Evolutionary conservation across 2,329 filamentous ascomycete genomes (phyloP).

Genomic region (Beauveria pseudobassiana): DNA sequence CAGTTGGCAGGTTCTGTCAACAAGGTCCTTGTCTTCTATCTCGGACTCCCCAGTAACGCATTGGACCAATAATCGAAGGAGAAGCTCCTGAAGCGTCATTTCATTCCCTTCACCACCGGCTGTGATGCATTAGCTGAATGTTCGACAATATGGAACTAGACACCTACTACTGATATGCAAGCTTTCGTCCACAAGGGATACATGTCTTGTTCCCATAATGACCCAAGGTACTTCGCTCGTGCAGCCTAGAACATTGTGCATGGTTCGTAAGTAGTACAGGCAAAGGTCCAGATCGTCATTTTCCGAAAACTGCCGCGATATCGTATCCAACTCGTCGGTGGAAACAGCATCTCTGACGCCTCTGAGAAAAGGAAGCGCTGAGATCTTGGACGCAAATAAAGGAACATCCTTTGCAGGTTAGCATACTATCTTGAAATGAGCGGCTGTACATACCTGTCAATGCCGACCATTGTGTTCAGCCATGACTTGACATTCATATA

Average conservation of each 20-base stretch:
- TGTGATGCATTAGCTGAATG: slow-evolving; percentile 23
- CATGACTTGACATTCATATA: slow-evolving; percentile 74
- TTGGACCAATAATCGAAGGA: slow-evolving; percentile 57
- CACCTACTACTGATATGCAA: slow-evolving; percentile 44
- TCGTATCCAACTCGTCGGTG: slow-evolving; percentile 14
- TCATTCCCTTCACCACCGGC: slow-evolving; percentile 46
- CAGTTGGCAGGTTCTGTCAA: slow-evolving; percentile 52
- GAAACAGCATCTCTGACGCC: slow-evolving; percentile 14
- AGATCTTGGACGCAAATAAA: slow-evolving; percentile 53
- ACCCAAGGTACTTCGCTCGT: slow-evolving; percentile 61
- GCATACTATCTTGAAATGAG: neutral
- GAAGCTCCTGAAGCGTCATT: slow-evolving; percentile 58
- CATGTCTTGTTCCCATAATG: slow-evolving; percentile 54
- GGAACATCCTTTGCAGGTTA: slow-evolving; percentile 42
- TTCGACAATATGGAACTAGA: neutral
- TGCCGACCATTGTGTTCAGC: slow-evolving; percentile 60
- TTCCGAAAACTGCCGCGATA: slow-evolving; percentile 29
- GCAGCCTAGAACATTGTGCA: slow-evolving; percentile 67
- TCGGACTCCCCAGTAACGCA: slow-evolving; percentile 37
- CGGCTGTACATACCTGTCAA: slow-evolving; percentile 48
- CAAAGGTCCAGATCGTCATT: slow-evolving; percentile 69
- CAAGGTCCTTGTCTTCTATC: slow-evolving; percentile 18
- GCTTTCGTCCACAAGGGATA: slow-evolving; percentile 21
- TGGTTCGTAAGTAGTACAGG: slow-evolving; percentile 67
- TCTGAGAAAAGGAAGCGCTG: slow-evolving; percentile 45